These are phyloP conservation scores for Cladophialophora immunda DNA, from an alignment of 2,329 filamentous ascomycete species.

Conservation along the genomic window DNA sequence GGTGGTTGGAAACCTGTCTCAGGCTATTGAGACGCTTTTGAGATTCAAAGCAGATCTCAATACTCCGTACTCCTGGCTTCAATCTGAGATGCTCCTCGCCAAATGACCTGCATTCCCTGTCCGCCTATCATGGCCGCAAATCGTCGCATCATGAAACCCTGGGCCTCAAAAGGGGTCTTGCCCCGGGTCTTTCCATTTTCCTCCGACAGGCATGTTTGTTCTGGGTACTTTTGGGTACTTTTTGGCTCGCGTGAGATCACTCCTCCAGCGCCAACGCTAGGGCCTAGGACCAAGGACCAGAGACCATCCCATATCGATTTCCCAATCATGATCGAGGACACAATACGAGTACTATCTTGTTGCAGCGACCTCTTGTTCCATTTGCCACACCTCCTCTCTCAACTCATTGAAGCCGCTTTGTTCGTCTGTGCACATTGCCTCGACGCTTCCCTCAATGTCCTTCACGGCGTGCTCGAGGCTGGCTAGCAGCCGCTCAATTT, in stretches of 20 bases:
- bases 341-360: constrained; percentile 32
- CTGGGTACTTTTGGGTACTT: constrained; percentile 2
- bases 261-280: constrained; percentile 35
- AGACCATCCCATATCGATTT: constrained; percentile 16
- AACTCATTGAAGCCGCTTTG: constrained; percentile 43
- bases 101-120: constrained; percentile 1
- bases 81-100: not conserved
- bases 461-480: constrained; percentile 64
- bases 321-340: constrained; percentile 3
- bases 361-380: constrained; percentile 53
- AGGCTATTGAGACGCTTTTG: not conserved
- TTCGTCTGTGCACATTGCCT: constrained; percentile 50
- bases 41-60: constrained; percentile 8
- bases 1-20: not conserved
- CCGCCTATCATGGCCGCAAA: not conserved
- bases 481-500: constrained; percentile 64
- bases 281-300: constrained; percentile 28
- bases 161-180: not conserved
- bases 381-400: constrained; percentile 53
- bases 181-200: not conserved
- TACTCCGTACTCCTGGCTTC: not conserved
- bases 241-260: not conserved
- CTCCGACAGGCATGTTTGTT: not conserved
- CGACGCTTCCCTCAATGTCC: constrained; percentile 63
- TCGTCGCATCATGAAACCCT: constrained; percentile 5